Conservation (phyloP, 2,329 filamentous ascomycete species). For the Aspergillus sp. region DNA sequence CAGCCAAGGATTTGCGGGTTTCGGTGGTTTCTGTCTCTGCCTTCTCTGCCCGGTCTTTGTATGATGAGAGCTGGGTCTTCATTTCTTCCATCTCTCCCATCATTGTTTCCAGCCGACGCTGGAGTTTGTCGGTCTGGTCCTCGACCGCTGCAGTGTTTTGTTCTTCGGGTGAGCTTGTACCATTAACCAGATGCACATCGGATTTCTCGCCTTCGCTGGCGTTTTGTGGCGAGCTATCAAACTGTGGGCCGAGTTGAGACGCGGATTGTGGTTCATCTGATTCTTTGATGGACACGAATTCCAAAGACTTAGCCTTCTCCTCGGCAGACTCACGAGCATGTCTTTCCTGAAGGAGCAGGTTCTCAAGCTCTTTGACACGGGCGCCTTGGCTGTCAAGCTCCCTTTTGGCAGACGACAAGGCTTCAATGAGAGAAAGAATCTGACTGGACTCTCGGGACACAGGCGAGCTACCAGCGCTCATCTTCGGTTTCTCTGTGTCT, state of each 20-base stretch:
- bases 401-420: conserved; percentile 76
- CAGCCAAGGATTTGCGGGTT: conserved; percentile 72
- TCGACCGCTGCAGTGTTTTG: conserved; percentile 27
- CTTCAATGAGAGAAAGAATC: conserved; percentile 80
- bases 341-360: conserved; percentile 74
- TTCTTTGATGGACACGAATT: conserved; percentile 55
- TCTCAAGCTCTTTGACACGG: conserved; percentile 78
- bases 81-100: conserved; percentile 77
- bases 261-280: conserved; percentile 16
- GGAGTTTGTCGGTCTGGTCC: conserved; percentile 51
- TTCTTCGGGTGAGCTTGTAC: conserved; percentile 26
- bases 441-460: conserved; percentile 64
- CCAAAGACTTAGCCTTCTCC: conserved; percentile 71
- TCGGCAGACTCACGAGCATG: conserved; percentile 81
- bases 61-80: conserved; percentile 75
- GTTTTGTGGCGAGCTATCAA: not conserved
- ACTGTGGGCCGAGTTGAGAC: not conserved
- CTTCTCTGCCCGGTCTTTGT: conserved; percentile 72
- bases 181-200: conserved; percentile 8
- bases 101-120: conserved; percentile 73
- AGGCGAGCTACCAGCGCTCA: conserved; percentile 43
- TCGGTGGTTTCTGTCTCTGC: conserved; percentile 76
- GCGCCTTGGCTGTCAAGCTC: conserved; percentile 82
- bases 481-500: conserved; percentile 72
- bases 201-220: conserved; percentile 14